Base-by-base conservation (phyloP, 805 yeast species). In the Myxozyma sirexii region DNA sequence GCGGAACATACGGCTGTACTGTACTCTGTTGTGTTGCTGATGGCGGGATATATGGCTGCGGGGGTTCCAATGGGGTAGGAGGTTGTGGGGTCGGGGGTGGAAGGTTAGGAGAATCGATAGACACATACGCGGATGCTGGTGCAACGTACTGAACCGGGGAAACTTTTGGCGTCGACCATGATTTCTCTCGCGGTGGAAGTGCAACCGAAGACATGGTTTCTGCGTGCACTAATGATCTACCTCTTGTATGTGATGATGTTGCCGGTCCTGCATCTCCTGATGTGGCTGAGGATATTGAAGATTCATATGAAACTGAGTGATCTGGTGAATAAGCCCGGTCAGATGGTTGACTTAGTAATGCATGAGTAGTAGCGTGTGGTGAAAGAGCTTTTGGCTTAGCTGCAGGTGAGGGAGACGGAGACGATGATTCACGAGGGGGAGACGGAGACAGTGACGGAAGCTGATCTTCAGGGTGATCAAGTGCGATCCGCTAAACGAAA, bases 41-140 rank as follows among this genome's bases (percentile, higher is more conserved):
- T 21, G 58, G 54, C 13, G 53, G 49, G 15, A 21, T 31, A 33
- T 15, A 45, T 13, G 45, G 42, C 29, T 35, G 41, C 19, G 51
- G 45, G 4, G 43, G 8, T 7, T 47, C 51, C 24, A 17, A 10
- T 17, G 24, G 39, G 12, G 19, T 15, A 33, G 41, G 15, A 19
- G 53, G 43, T 23, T 48, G 42, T 15, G 17, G 5, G 7, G 12
- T 24, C n/a, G 43, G 29, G 17, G 23, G 12, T 17, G n/a, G 35
- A 5, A 10, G 43, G 43, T 17, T n/a, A n/a, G n/a, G n/a, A n/a
- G n/a, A n/a, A n/a, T n/a, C n/a, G n/a, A n/a, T n/a, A n/a, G n/a
- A n/a, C n/a, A 19, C 15, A 3, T 48, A 31, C 7, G 45, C 45
- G 19, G n/a, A 8, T 10, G 45, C 12, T 4, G 53, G 60, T 4